A percentile compares a stretch with the other conserved stretches of the same genome.
Evolutionary conservation across 2,329 filamentous ascomycete species (phyloP).

Genomic region (Ophiostoma piceae): DNA sequence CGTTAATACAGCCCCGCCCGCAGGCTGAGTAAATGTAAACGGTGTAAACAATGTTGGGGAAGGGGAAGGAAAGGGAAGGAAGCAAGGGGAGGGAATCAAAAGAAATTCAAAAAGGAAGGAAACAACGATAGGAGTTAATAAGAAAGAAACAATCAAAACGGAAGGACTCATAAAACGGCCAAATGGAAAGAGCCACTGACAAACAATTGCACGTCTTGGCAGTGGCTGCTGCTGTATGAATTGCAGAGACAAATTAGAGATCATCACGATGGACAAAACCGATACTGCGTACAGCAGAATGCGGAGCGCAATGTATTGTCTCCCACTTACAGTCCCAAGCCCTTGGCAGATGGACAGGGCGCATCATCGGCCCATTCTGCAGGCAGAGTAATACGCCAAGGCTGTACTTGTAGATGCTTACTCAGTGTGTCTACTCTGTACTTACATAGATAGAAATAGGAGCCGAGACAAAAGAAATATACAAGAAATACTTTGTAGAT

Average conservation of each 20-base stretch:
- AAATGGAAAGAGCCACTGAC: neutral
- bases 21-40: neutral
- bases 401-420: too few species aligned
- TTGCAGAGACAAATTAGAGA: neutral
- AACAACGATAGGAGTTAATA: neutral
- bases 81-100: neutral
- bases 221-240: neutral
- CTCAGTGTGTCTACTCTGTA: too few species aligned
- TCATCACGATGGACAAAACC: neutral
- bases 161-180: neutral
- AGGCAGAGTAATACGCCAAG: neutral
- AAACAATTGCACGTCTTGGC: neutral
- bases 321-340: neutral
- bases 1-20: neutral
- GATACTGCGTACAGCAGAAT: neutral
- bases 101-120: neutral
- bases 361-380: conserved; percentile 5
- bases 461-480: too few species aligned
- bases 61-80: neutral
- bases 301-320: neutral
- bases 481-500: too few species aligned
- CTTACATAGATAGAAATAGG: too few species aligned
- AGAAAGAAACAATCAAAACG: neutral
- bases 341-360: neutral
- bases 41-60: neutral